Conservation (phyloP, 202 grass and related monocot genomes). For the Hordeum pubiflorum region DNA sequence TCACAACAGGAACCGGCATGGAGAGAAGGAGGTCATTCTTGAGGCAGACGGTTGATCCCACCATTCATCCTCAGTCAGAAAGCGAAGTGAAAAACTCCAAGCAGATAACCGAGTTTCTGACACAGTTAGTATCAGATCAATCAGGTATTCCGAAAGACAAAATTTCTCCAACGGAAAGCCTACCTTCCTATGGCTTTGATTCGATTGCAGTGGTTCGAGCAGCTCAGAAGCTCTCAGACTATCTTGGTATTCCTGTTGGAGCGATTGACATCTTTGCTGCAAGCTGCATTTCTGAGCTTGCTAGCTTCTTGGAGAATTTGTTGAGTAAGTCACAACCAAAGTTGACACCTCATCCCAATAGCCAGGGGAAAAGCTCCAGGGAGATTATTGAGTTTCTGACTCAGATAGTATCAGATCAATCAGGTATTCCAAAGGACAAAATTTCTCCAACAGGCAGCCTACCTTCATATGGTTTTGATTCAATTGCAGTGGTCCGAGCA, state of each 20-base stretch:
- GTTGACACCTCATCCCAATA: conserved; percentile 14
- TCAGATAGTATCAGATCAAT: conserved; percentile 56
- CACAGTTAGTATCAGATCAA: conserved; percentile 55
- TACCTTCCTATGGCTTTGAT: conserved; percentile 71
- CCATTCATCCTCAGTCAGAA: neutral
- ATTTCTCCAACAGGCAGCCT: conserved; percentile 52
- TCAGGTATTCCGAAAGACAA: conserved; percentile 49
- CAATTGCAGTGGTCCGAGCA: conserved; percentile 57
- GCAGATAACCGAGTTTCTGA: conserved; percentile 52
- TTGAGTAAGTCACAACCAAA: conserved; percentile 35
- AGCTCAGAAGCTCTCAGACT: conserved; percentile 68
- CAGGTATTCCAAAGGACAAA: conserved; percentile 49
- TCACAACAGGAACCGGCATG: conserved; percentile 45
- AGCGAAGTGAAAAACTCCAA: conserved; percentile 38
- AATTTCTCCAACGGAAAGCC: conserved; percentile 49
- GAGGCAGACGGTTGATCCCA: conserved; percentile 5
- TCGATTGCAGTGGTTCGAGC: conserved; percentile 64
- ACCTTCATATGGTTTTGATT: conserved; percentile 71
- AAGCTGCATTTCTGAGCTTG: conserved; percentile 54
- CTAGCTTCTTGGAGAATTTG: conserved; percentile 52
- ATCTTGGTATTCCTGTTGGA: conserved; percentile 62
- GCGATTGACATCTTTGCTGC: conserved; percentile 70
- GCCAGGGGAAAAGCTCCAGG: conserved; percentile 33
- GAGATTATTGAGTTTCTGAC: conserved; percentile 53
- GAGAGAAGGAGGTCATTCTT: conserved; percentile 28